Evolutionary conservation across 768 basidiomycete species (phyloP).

Genomic region (Xerocomellus dryophilus): DNA sequence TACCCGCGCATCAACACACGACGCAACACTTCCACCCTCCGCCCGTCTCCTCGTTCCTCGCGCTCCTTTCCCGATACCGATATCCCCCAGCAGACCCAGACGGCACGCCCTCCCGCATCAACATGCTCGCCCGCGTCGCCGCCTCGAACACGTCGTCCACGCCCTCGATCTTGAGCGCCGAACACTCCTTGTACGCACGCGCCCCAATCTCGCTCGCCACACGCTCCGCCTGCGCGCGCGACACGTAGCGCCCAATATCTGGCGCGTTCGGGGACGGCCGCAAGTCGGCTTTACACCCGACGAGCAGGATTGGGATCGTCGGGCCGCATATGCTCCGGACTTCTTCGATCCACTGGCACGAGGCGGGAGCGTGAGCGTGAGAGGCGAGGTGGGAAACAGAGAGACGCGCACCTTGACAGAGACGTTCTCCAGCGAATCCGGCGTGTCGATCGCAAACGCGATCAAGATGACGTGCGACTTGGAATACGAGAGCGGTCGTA

Average conservation of each 20-base stretch:
- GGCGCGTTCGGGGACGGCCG: slow-evolving; percentile 57
- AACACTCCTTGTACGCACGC: slow-evolving; percentile 92
- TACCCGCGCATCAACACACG: slow-evolving; percentile 45
- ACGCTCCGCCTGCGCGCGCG: slow-evolving; percentile 76
- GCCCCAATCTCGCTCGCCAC: slow-evolving; percentile 86
- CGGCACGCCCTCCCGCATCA: slow-evolving; percentile 84
- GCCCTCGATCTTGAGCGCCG: slow-evolving; percentile 83
- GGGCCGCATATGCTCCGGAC: slow-evolving; percentile 95
- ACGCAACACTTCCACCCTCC: slow-evolving; percentile 62
- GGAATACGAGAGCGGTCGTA: slow-evolving; percentile 95
- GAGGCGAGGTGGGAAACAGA: too few species aligned
- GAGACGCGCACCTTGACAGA: slow-evolving; percentile 66
- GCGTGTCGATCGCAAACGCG: slow-evolving; percentile 93
- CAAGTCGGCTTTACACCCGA: slow-evolving; percentile 94
- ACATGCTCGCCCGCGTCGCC: slow-evolving; percentile 93
- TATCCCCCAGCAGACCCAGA: slow-evolving; percentile 53
- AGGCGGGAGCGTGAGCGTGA: not conserved
- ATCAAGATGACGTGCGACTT: slow-evolving; percentile 99
- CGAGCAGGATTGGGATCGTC: slow-evolving; percentile 88
- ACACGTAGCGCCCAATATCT: slow-evolving; percentile 56
- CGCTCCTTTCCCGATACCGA: slow-evolving; percentile 42
- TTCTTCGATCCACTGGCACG: slow-evolving; percentile 91
- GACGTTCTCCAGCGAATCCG: slow-evolving; percentile 96
- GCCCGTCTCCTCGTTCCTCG: slow-evolving; percentile 40
- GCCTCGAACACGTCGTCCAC: slow-evolving; percentile 98